phyloP scores from a whole-genome alignment of 2,329 filamentous ascomycete species.

The Talaromyces sp. region DNA sequence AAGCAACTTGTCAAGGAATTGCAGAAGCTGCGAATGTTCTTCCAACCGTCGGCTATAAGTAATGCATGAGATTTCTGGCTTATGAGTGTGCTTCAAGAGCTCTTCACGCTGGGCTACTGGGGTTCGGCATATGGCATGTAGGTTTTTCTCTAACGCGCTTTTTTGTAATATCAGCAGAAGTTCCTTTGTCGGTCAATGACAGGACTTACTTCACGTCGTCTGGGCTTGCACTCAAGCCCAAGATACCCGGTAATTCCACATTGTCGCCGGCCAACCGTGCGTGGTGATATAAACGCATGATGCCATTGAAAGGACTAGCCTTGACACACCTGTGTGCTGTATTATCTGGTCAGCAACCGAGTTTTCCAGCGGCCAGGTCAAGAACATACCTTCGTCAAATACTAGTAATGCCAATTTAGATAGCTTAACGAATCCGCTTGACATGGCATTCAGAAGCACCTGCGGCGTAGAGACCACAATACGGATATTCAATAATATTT shows the following conservation, averaged over 20 bases:
- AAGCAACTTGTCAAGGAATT: slow-evolving; percentile 41
- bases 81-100: slow-evolving; percentile 63
- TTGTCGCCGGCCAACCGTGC: slow-evolving; percentile 30
- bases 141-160: slow-evolving; percentile 60
- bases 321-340: slow-evolving; percentile 67
- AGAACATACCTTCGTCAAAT: slow-evolving; percentile 72
- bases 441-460: slow-evolving; percentile 68
- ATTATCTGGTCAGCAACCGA: not conserved
- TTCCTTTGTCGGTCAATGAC: not conserved
- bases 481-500: slow-evolving; percentile 58
- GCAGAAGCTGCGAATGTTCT: slow-evolving; percentile 30
- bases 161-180: slow-evolving; percentile 1
- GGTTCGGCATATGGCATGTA: slow-evolving; percentile 65
- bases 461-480: slow-evolving; percentile 77
- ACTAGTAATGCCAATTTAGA: slow-evolving; percentile 63
- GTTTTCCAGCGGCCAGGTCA: not conserved
- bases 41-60: slow-evolving; percentile 18
- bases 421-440: slow-evolving; percentile 68
- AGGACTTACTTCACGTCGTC: not conserved
- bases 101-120: slow-evolving; percentile 67
- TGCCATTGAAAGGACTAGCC: slow-evolving; percentile 60
- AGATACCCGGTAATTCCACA: slow-evolving; percentile 55
- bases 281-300: slow-evolving; percentile 70
- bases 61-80: slow-evolving; percentile 52
- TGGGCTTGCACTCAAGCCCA: slow-evolving; percentile 79